Base-by-base conservation (phyloP, 73 alveolate species). In the Stentor coeruleus region DNA sequence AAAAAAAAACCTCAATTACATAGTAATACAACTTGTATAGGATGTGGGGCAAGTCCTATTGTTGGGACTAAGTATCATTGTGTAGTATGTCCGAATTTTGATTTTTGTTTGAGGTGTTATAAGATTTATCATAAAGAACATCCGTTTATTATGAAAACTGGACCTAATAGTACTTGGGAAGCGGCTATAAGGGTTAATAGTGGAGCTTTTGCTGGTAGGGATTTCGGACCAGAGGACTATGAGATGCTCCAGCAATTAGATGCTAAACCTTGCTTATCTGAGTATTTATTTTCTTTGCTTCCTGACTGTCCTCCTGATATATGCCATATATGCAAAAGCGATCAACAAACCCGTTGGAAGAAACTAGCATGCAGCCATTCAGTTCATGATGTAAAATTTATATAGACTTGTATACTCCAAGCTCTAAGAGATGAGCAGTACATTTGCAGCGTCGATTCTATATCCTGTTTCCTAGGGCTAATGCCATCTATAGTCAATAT, bases 1-100 rank as follows among this genome's bases (percentile, higher is more conserved):
- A 14, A n/a, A 35, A n/a, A 39, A 75, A 37, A 75, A 38, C 77
- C 30, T 36, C n/a, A 31, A 3, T 15, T 14, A 6, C 77, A 37
- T 38, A 31, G 35, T 38, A 35, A 75, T 33, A 28, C 79, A 66
- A 20, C 40, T 37, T 37, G 83, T 39, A 36, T 20, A n/a, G 59
- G 72, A 28, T 75, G 83, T 75, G 83, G 83, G 33, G 20, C 26
- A 75, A 37, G 81, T 35, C 83, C 83, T 0, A 75, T 75, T 38
- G 38, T 30, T n/a, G 58, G 58, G 14, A 36, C 33, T 14, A 37
- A 40, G 3, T 75, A 20, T 33, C 77, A 75, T 1, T 75, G 83
- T 33, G 14, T 75, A 20, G 31, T n/a, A 6, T 75, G 83, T 37
- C 74, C 59, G 28, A 38, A 75, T 0, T 20, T 39, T 38, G 41